Evolutionary conservation across 306 rosid species (phyloP), one percentile per base, ranked within the genome.

Genomic region (Styphnolobium japonicum): DNA sequence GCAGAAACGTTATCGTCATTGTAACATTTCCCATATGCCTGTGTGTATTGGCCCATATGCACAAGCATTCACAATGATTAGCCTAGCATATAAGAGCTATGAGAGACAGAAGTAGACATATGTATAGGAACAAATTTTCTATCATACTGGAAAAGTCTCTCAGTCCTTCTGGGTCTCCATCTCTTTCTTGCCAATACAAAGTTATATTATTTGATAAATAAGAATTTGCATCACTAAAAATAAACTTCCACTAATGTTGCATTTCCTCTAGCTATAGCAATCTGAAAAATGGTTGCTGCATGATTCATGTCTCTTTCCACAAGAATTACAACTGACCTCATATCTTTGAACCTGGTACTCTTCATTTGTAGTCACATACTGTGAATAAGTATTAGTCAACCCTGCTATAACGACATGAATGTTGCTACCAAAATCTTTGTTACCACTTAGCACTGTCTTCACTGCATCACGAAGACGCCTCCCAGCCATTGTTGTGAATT

Each of bases 381-480:
- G 98, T 29, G 98, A 95, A 80, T 95, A 95, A 7, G 98, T 83
- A 82, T 95, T 95, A 19, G 98, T 92, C 89, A 95, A 84, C 80
- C 98, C 98, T 4, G 98, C 98, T 73, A 95, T 75, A 55, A 95
- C 93, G 76, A 95, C 89, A 39, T 91, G 92, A 84, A 88, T 73
- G 67, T 78, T 70, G 76, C 73, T 75, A 65, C 83, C 86, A 3
- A 83, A 86, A 49, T 72, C 86, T 66, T 85, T 87, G 67, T 34
- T 69, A 31, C 71, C 81, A 22, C 87, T 82, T 21, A 95, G 85
- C 78, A 83, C 96, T 1, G 89, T 73, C 89, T 70, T 91, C 80
- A 95, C 97, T 34, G 97, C 98, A 91, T 95, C 98, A 37, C 97
- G 98, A 27, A 95, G 98, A 18, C 91, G 97, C 88, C 98, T 88